Evolutionary conservation across 345 rosid species (phyloP).

Genomic region (Corchorus capsularis): DNA sequence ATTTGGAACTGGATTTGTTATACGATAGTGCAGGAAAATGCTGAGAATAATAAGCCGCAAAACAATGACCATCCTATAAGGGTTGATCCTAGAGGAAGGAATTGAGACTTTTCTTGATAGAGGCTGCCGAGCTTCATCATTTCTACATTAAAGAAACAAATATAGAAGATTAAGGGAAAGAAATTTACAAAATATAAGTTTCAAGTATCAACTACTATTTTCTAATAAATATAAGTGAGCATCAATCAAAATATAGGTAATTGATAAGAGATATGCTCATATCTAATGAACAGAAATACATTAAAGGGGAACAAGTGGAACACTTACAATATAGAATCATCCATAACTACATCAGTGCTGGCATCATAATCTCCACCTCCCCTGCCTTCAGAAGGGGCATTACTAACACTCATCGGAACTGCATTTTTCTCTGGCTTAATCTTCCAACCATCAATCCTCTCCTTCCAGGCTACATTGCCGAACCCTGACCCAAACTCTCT

Average conservation of each 20-base stretch:
- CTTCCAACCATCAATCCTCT: constrained; percentile 54
- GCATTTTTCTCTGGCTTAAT: constrained; percentile 36
- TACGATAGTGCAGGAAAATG: constrained; percentile 85
- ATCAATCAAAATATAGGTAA: neutral
- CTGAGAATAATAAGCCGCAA: constrained; percentile 76
- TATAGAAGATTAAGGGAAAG: neutral
- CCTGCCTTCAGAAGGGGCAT: constrained; percentile 29
- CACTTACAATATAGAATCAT: constrained; percentile 5
- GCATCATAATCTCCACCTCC: constrained; percentile 41
- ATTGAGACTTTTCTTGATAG: constrained; percentile 87
- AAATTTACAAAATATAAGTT: neutral
- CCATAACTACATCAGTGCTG: constrained; percentile 43
- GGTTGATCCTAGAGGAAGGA: constrained; percentile 86
- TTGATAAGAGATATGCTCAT: neutral
- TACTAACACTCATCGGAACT: constrained; percentile 18
- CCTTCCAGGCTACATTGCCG: constrained; percentile 62
- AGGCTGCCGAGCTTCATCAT: constrained; percentile 91
- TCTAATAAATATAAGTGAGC: neutral
- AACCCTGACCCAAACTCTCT: constrained; percentile 31
- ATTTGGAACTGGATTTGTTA: constrained; percentile 84
- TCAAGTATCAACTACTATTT: neutral
- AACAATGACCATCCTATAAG: constrained; percentile 90
- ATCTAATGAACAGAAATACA: constrained; percentile 34
- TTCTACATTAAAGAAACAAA: constrained; percentile 41
- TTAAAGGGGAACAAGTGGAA: constrained; percentile 31